Evolutionary conservation across 345 rosid species (phyloP).

Genomic region (Populus euphratica): DNA sequence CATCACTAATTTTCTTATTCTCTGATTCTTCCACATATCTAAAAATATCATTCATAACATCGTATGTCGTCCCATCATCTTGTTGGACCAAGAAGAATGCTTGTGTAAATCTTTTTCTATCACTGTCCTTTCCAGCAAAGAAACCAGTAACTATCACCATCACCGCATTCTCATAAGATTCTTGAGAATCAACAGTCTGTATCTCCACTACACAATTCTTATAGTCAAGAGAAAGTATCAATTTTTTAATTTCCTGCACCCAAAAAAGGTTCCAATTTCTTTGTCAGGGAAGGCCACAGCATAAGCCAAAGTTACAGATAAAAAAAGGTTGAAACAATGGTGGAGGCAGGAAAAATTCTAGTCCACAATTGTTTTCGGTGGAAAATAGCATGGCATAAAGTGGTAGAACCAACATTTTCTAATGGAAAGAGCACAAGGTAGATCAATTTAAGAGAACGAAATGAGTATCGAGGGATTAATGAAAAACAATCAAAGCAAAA

Average conservation of each 20-base stretch:
- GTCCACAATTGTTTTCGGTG: neutral
- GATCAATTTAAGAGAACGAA: neutral
- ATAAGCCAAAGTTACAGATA: neutral
- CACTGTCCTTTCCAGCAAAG: constrained; percentile 43
- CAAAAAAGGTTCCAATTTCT: neutral
- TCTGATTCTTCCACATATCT: constrained; percentile 42
- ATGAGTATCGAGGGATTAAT: neutral
- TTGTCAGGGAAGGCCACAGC: neutral
- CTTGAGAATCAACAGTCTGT: constrained; percentile 55
- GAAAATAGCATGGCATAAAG: neutral
- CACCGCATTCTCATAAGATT: constrained; percentile 46
- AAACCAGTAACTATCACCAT: constrained; percentile 62
- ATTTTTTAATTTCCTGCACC: constrained; percentile 58
- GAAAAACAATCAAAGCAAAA: neutral
- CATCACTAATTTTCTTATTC: constrained; percentile 19
- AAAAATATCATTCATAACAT: constrained; percentile 68
- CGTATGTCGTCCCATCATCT: constrained; percentile 37
- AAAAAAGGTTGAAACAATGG: neutral
- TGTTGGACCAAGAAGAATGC: constrained; percentile 68
- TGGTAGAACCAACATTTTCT: neutral
- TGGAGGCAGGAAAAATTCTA: neutral
- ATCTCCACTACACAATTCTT: constrained; percentile 48
- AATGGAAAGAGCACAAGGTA: neutral
- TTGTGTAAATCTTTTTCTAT: constrained; percentile 47
- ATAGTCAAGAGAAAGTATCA: constrained; percentile 53